Base-by-base conservation (phyloP, 169 alveolate species). In the Plasmodium yoelii region DNA sequence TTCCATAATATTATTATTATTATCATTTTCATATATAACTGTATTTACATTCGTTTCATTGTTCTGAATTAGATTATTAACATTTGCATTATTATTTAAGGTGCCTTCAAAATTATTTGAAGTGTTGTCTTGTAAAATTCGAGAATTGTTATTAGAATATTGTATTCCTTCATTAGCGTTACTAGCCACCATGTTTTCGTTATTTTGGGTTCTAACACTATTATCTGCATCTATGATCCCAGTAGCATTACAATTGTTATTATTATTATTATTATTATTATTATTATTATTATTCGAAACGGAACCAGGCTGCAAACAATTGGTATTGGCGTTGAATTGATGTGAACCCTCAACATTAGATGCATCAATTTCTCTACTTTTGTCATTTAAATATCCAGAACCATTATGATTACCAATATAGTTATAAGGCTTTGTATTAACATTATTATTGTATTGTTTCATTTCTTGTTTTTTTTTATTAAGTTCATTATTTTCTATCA, bases 391-490 rank as follows among this genome's bases (percentile, higher is more conserved):
- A 51, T 51, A 13, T 15, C 6, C 59, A 12, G 19, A 2, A 51
- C 22, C 22, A 51, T 12, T 6, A 0, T 6, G 24, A 7, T 51
- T 15, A 7, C 7, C 24, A 8, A 13, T 15, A 51, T 15, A 12
- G 19, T 51, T 51, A 7, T 13, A 51, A 12, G 5, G 13, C 57
- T 19, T 18, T 39, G n/a, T 5, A 19, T 39, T 9, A 9, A 9
- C 70, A 60, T 24, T 19, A 60, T n/a, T 7, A n/a, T 60, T 7
- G 26, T n/a, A 22, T 2, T 60, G 18, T 7, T 72, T 55, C 47
- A 19, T 55, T 55, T 63, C 53, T n/a, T 44, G 63, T 42, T 51
- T 75, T 55, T 75, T 75, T 44, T 24, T 75, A 75, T 75, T 75
- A 53, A 47, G 42, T 10, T 47, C 13, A 24, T 63, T 53, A 75